Conservation (phyloP, 495 filamentous ascomycete species). For the Tuber microsphaerosporum region DNA sequence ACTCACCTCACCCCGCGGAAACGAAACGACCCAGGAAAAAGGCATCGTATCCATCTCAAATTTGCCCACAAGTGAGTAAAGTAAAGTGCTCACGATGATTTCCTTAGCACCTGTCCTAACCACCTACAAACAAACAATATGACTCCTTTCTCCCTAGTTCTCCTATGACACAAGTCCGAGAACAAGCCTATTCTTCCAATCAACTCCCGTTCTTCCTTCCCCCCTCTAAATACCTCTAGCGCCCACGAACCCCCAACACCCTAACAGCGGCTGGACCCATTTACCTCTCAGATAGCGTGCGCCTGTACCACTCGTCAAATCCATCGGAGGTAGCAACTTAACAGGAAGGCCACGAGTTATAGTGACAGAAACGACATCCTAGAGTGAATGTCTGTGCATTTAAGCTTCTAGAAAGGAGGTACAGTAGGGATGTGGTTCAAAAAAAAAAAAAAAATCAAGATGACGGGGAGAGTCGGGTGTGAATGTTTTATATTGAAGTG, state of each 20-base stretch:
- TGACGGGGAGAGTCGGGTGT: background rate
- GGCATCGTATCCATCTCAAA: background rate
- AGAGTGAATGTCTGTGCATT: background rate
- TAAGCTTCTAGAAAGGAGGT: background rate
- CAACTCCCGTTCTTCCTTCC: background rate
- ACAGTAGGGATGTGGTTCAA: background rate
- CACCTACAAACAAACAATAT: background rate
- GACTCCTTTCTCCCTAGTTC: background rate
- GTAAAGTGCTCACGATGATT: background rate
- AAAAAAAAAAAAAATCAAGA: too few relatives aligned
- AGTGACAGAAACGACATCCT: background rate
- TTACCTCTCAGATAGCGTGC: background rate
- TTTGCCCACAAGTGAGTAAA: background rate
- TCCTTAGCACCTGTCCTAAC: background rate
- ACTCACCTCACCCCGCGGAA: too few relatives aligned
- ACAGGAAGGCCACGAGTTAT: background rate
- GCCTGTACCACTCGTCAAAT: background rate
- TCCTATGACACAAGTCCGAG: background rate
- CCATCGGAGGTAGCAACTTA: background rate
- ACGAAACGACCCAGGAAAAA: background rate
- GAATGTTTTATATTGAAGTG: background rate
- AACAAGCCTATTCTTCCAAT: background rate
- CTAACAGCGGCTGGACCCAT: background rate
- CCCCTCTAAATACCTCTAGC: background rate
- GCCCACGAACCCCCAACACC: background rate